Evolutionary conservation across 192 early-diverging fungal genomes (phyloP), one percentile per base, ranked within the genome.

Genomic region (Backusella tuberculispora): DNA sequence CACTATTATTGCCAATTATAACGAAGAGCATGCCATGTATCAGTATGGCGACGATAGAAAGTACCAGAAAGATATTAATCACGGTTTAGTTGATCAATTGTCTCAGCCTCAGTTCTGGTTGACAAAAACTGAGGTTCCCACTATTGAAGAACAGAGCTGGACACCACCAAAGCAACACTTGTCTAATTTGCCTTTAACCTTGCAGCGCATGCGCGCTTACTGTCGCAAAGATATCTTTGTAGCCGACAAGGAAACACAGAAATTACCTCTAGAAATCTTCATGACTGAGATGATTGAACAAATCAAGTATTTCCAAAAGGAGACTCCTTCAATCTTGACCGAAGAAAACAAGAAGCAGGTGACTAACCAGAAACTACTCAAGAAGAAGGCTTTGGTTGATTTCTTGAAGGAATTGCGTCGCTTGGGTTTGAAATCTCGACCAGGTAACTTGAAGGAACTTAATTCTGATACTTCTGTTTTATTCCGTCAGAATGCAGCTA

Each of bases 361-460:
- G 44, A 94, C 93, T 60, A 85, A 87, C 53, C 88, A 90, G 72
- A 89, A 92, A 71, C 72, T 87, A 38, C 78, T 94, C 21, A 88
- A 92, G 34, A 93, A 93, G 79, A 94, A 92, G 75, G 88, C 95
- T 2, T 74, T 93, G 3, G 92, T 92, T 34, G 94, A 96, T 72
- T 77, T 94, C 19, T 83, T 95, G 60, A 94, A 91, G 75, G 84
- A 91, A 63, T 71, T 96, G 26, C 84, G 88, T 37, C 77, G 86
- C 24, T 73, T 95, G 46, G 95, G 95, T 21, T 73, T 91, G 24
- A 82, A 86, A 48, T 73, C 63, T 26, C 73, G 81, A 65, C 74
- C 74, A 14, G 53, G 63, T 37, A 69, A 69, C 10, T n/a, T 82
- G 41, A 37, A 56, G 1, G 73, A 81, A 63, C 69, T 77, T 43